Evolutionary conservation across 2,329 filamentous ascomycete genomes (phyloP).

Genomic region (Fusarium bactridioides): DNA sequence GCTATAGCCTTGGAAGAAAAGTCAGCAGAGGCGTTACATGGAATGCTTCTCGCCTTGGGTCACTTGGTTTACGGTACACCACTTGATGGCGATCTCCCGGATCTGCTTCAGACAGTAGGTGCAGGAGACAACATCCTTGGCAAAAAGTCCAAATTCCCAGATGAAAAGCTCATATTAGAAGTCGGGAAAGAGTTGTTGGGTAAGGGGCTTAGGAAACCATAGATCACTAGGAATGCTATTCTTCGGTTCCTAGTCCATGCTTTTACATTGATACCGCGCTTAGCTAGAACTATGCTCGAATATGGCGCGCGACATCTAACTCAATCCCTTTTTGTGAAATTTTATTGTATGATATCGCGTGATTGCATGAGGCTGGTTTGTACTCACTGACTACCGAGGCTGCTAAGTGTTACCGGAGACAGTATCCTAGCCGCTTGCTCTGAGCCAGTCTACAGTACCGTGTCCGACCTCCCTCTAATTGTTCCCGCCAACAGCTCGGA

Average conservation of each 20-base stretch:
- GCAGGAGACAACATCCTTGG: slow-evolving; percentile 68
- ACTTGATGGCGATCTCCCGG: slow-evolving; percentile 76
- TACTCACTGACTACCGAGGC: background rate
- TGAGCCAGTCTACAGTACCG: background rate
- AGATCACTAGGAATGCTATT: background rate
- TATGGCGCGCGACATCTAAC: background rate
- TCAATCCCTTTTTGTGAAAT: background rate
- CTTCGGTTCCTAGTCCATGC: background rate
- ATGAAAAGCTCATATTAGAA: slow-evolving; percentile 64
- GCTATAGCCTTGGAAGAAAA: slow-evolving; percentile 66
- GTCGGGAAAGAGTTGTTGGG: slow-evolving; percentile 61
- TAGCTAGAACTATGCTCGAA: background rate
- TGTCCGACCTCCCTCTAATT: background rate
- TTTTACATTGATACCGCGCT: background rate
- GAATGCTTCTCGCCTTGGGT: slow-evolving; percentile 78
- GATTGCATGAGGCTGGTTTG: background rate
- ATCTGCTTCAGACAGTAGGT: slow-evolving; percentile 81
- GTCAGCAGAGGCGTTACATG: slow-evolving; percentile 77
- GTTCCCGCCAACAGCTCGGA: background rate
- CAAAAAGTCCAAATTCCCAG: slow-evolving; percentile 65
- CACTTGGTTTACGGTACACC: slow-evolving; percentile 76
- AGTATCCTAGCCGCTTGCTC: background rate
- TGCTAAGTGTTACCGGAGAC: background rate
- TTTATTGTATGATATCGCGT: background rate
- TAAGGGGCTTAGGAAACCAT: slow-evolving; percentile 55